Evolutionary conservation across 2,329 filamentous ascomycete species (phyloP), one percentile per base, ranked within the genome.

Genomic region (Venturia aucupariae): DNA sequence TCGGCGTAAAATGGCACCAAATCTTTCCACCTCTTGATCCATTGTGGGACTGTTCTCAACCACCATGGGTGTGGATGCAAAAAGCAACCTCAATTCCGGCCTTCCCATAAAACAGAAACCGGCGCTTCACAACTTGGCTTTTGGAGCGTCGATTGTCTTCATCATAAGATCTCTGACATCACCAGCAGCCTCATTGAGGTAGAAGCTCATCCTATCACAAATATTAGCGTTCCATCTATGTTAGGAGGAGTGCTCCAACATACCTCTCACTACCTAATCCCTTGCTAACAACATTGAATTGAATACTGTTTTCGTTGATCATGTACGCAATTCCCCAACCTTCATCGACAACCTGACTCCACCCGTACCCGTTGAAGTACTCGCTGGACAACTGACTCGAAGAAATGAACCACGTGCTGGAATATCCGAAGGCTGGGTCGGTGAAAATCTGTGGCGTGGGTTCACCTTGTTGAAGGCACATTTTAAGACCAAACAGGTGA

Each of bases 261-360:
- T 74, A 75, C 74, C 66, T 65, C 48, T 67, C 65, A 32, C 89
- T 90, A 55, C 93, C 94, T 61, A 97, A 81, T 65, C 89, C 87
- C 84, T 97, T 99, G 75, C 90, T 94, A 68, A 96, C 92, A 69
- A 99, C 86, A 79, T 99, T 99, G 81, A 99, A 97, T 84, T 97
- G 94, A 68, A 99, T 84, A 76, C 91, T 96, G 77, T 97, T 96
- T 82, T 97, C 93, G 75, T 99, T 99, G 76, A 99, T 97, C 94
- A 99, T 99, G 76, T 99, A 99, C 46, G 94, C 94, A 73, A 99
- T 96, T 51, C 94, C 94, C 78, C 94, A 99, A 38, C 94, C 94
- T 66, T 89, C 90, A 72, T 97, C 92, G 64, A 97, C 89, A 62
- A 99, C 94, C 80, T 99, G 93, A 74, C 90, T 94, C 94, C 94